phyloP scores from a whole-genome alignment of 495 filamentous ascomycete species.

The Annulohypoxylon bovei region DNA sequence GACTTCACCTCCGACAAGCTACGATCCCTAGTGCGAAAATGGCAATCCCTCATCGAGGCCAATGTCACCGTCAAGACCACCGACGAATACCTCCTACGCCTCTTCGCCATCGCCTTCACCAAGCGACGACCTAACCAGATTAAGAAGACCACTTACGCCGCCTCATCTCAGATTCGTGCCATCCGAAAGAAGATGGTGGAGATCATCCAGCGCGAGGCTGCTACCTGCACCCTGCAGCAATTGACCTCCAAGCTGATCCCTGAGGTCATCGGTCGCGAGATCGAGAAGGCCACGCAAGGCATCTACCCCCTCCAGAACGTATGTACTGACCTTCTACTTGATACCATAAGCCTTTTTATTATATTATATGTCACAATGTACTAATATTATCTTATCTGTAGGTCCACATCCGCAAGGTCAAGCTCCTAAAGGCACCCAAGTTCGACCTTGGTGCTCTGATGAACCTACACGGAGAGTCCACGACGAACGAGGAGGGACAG shows the following conservation, averaged over 20 bases:
- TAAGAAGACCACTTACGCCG: slow-evolving; percentile 99
- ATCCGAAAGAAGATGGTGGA: slow-evolving; percentile 99
- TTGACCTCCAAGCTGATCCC: slow-evolving; percentile 97
- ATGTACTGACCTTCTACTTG: slow-evolving; percentile 55
- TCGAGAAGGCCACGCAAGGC: slow-evolving; percentile 98
- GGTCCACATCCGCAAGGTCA: slow-evolving; percentile 99
- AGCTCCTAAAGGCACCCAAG: slow-evolving; percentile 97
- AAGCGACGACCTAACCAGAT: slow-evolving; percentile 98
- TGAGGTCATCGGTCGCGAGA: slow-evolving; percentile 98
- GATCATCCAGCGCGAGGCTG: slow-evolving; percentile 96
- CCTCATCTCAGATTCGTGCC: slow-evolving; percentile 91
- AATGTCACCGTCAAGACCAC: slow-evolving; percentile 99
- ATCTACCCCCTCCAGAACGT: slow-evolving; percentile 99
- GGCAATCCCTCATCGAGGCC: slow-evolving; percentile 98
- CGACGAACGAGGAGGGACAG: slow-evolving; percentile 94
- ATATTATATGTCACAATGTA: slow-evolving; percentile 41
- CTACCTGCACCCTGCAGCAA: slow-evolving; percentile 91
- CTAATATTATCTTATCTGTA: slow-evolving; percentile 56
- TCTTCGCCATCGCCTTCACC: slow-evolving; percentile 99
- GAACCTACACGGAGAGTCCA: slow-evolving; percentile 94
- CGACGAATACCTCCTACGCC: slow-evolving; percentile 97
- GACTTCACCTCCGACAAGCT: slow-evolving; percentile 99
- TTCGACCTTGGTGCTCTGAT: slow-evolving; percentile 98
- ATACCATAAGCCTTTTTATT: too few relatives aligned
- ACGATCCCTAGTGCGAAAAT: slow-evolving; percentile 97